These are phyloP conservation scores for Phytophthora brassicae DNA, from an alignment of 352 stramenopile species.

Conservation along the genomic window DNA sequence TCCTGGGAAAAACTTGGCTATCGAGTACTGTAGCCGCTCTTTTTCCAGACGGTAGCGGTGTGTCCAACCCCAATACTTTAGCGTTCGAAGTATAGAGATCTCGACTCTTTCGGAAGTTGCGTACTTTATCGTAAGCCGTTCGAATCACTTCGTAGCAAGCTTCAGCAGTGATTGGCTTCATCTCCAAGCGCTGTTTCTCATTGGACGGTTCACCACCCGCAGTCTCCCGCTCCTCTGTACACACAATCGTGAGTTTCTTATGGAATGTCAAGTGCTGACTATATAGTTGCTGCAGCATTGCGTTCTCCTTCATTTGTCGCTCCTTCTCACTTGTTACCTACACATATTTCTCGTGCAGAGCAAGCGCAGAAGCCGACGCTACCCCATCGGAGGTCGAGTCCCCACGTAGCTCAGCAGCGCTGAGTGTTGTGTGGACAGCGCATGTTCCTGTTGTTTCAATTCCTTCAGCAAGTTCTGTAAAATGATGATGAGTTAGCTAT, in stretches of 20 bases:
- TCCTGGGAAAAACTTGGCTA: conserved; percentile 38
- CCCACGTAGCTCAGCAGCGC: conserved; percentile 18
- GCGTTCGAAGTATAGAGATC: conserved; percentile 29
- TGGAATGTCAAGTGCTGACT: conserved; percentile 35
- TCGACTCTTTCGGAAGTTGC: conserved; percentile 30
- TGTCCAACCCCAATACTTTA: conserved; percentile 42
- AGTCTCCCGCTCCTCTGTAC: conserved; percentile 14
- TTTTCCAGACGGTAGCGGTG: conserved; percentile 35
- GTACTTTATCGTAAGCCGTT: conserved; percentile 27
- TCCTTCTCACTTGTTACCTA: conserved; percentile 35
- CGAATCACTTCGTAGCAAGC: conserved; percentile 42
- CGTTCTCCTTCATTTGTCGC: conserved; percentile 32
- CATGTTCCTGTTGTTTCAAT: conserved; percentile 30
- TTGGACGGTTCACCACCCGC: too few relatives aligned
- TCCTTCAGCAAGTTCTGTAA: conserved; percentile 35
- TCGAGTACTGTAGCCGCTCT: conserved; percentile 36
- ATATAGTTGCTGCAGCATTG: conserved; percentile 23
- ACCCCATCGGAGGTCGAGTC: conserved; percentile 11
- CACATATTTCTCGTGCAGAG: conserved; percentile 28
- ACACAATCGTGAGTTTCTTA: conserved; percentile 17
- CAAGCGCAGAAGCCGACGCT: background rate
- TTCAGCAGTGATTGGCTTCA: conserved; percentile 27
- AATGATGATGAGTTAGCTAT: background rate
- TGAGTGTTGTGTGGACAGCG: conserved; percentile 37
- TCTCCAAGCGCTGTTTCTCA: conserved; percentile 16